Percentiles rank a stretch among this genome's conserved stretches.
These are phyloP conservation scores for Globisporangium irregulare DNA, from an alignment of 352 stramenopile species.

Conservation along the genomic window DNA sequence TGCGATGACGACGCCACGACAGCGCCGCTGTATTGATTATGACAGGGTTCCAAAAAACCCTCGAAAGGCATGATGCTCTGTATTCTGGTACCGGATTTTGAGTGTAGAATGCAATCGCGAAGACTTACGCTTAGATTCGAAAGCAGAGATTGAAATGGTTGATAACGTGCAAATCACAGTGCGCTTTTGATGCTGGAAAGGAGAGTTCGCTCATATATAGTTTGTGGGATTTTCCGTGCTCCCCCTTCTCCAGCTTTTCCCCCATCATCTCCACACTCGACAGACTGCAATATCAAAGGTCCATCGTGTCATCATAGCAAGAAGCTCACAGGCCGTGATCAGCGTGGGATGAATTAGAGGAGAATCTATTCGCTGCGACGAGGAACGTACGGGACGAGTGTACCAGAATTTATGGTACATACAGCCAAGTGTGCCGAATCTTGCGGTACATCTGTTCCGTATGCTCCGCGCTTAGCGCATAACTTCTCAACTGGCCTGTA, in stretches of 20 bases:
- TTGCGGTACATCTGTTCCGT: not conserved
- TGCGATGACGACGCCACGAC: not conserved
- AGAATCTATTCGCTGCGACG: not conserved
- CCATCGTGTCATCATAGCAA: not conserved
- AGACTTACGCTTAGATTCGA: not conserved
- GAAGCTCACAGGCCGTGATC: not conserved
- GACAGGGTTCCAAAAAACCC: not conserved
- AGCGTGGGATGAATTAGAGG: not conserved
- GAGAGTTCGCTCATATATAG: not conserved
- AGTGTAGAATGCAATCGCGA: not conserved
- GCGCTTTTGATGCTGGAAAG: not conserved
- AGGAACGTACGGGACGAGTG: not conserved
- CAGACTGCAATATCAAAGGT: not conserved
- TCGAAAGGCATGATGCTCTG: not conserved
- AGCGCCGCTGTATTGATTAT: not conserved
- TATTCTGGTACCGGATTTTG: not conserved
- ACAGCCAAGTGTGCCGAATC: not conserved
- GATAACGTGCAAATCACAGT: not conserved
- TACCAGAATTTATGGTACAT: not conserved
- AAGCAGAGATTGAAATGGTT: not conserved
- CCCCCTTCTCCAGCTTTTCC: not conserved
- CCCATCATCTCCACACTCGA: not conserved
- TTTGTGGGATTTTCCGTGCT: not conserved
- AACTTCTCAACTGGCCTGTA: not conserved
- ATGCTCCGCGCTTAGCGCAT: not conserved